These are phyloP conservation scores for Garcia nutans DNA, from an alignment of 345 rosid species.

Conservation along the genomic window DNA sequence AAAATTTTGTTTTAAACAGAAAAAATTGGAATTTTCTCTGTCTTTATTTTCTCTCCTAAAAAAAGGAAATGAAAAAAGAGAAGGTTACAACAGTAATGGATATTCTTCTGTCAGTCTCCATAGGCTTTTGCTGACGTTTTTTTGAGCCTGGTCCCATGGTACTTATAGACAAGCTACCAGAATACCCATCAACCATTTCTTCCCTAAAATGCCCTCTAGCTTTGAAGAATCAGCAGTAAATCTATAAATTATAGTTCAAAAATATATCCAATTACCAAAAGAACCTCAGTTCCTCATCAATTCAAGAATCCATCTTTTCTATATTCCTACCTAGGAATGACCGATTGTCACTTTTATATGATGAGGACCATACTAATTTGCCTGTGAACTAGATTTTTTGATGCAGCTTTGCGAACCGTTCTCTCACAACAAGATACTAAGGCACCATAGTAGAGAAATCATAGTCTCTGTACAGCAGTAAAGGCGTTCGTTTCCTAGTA, in stretches of 20 bases:
- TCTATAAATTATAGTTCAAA: constrained; percentile 6
- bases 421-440: background rate
- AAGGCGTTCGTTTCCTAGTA: background rate
- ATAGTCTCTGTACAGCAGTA: background rate
- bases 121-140: constrained; percentile 47
- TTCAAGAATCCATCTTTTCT: constrained; percentile 25
- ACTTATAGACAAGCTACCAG: constrained; percentile 44
- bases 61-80: constrained; percentile 28
- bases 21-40: constrained; percentile 30
- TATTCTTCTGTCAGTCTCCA: constrained; percentile 57
- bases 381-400: background rate
- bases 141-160: constrained; percentile 38
- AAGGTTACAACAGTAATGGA: constrained; percentile 54
- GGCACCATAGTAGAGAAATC: background rate
- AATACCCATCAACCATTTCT: constrained; percentile 22
- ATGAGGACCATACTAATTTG: constrained; percentile 23
- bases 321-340: constrained; percentile 24
- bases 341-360: constrained; percentile 21
- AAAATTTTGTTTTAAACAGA: constrained; percentile 39
- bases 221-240: constrained; percentile 7
- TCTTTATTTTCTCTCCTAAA: constrained; percentile 19
- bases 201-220: constrained; percentile 24
- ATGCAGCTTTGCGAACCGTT: background rate
- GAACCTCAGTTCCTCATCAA: constrained; percentile 24
- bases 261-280: constrained; percentile 8